Evolutionary conservation across 352 stramenopile species (phyloP).

Genomic region (Pythium myriotylum): DNA sequence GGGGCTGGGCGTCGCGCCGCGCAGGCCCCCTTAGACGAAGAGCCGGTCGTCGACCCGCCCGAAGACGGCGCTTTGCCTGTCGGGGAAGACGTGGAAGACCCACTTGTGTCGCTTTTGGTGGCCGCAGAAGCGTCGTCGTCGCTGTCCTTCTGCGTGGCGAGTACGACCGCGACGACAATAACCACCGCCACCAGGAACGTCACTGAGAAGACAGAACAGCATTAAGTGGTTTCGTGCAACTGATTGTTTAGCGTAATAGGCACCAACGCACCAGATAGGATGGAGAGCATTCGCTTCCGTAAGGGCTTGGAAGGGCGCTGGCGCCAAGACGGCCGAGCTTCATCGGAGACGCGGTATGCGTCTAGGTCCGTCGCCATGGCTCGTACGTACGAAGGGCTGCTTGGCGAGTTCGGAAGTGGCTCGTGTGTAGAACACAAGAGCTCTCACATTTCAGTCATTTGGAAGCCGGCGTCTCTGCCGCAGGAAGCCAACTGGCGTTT

Average conservation of each 20-base stretch:
- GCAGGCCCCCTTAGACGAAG: conserved; percentile 1
- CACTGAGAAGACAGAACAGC: not conserved
- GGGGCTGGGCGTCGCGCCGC: conserved; percentile 36
- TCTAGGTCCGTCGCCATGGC: conserved; percentile 15
- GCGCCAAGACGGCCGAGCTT: conserved; percentile 9
- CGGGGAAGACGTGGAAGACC: not conserved
- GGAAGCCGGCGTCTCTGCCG: not conserved
- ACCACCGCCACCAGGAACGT: conserved; percentile 33
- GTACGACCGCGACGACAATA: conserved; percentile 44
- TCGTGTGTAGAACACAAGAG: not conserved
- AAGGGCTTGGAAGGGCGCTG: conserved; percentile 1
- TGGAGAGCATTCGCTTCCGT: conserved; percentile 17
- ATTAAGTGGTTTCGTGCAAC: not conserved
- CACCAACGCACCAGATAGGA: conserved; percentile 26
- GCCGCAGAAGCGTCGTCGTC: not conserved
- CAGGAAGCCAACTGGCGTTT: not conserved
- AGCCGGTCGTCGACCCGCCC: not conserved
- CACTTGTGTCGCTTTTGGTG: conserved; percentile 3
- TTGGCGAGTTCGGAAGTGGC: conserved; percentile 1
- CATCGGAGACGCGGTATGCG: conserved; percentile 17
- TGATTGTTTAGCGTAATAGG: too few relatives aligned
- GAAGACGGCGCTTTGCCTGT: not conserved
- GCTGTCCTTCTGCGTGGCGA: conserved; percentile 15
- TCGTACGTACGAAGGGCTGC: not conserved
- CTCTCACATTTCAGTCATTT: not conserved